Percentiles rank a stretch among this genome's conserved stretches.
Conservation (phyloP, 305 asterid genomes). For the Galium porrigens region DNA sequence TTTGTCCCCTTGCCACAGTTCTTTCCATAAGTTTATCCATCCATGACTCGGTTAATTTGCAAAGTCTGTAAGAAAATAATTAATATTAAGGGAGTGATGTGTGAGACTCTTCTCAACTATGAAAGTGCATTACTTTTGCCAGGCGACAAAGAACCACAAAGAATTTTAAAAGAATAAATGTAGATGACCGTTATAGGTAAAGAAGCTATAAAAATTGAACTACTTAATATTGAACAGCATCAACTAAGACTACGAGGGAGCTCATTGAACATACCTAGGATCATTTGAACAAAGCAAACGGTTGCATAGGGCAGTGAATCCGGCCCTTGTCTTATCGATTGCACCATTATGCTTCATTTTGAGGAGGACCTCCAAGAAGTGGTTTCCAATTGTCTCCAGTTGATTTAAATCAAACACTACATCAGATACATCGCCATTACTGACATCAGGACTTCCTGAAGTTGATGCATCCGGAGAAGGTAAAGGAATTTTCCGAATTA, state of each 20-base stretch:
- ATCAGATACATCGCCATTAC: conserved; percentile 29
- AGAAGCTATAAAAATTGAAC: background rate
- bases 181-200: conserved; percentile 1
- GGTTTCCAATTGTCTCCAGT: conserved; percentile 83
- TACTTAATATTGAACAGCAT: background rate
- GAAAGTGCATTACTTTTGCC: background rate
- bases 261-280: conserved; percentile 42
- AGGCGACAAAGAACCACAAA: background rate
- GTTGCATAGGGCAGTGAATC: conserved; percentile 95
- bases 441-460: conserved; percentile 22
- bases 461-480: conserved; percentile 48
- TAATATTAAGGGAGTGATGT: conserved; percentile 18
- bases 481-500: conserved; percentile 77
- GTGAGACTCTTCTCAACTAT: background rate
- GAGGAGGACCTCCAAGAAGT: conserved; percentile 83
- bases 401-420: conserved; percentile 64
- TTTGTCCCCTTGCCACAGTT: conserved; percentile 77
- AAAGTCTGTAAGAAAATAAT: conserved; percentile 47
- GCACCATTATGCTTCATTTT: conserved; percentile 99
- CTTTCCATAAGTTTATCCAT: conserved; percentile 93
- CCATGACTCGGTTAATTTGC: conserved; percentile 79
- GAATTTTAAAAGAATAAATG: background rate
- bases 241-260: background rate
- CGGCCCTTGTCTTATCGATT: conserved; percentile 96
- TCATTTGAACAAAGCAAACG: conserved; percentile 88